Evolutionary conservation across 768 basidiomycete species (phyloP).

Genomic region (Porphyrellus cyaneotinctus): DNA sequence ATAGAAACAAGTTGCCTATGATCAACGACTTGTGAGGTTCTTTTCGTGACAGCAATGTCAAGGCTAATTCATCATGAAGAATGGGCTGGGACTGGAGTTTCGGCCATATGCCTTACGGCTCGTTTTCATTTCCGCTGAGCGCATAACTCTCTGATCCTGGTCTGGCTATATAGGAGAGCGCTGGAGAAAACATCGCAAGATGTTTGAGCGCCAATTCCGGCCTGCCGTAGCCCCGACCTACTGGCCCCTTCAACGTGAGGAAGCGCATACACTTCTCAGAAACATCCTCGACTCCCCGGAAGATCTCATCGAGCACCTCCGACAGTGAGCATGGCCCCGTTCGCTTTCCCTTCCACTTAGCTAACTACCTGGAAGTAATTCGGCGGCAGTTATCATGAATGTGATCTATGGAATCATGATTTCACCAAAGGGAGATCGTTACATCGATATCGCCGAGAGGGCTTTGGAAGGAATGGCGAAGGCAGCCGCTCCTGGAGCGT

Average conservation of each 20-base stretch:
- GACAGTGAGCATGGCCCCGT: slow-evolving; percentile 37
- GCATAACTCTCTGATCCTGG: neutral
- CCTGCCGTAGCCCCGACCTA: slow-evolving; percentile 38
- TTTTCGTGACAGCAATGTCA: neutral
- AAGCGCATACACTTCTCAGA: slow-evolving; percentile 44
- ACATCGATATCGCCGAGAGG: slow-evolving; percentile 49
- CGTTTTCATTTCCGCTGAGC: slow-evolving; percentile 2
- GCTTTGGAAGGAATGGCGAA: slow-evolving; percentile 48
- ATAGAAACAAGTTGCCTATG: slow-evolving; percentile 46
- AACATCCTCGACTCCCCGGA: slow-evolving; percentile 41
- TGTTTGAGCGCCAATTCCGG: slow-evolving; percentile 51
- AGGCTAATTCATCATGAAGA: slow-evolving; percentile 30
- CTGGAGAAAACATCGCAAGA: slow-evolving; percentile 50
- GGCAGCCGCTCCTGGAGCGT: slow-evolving; percentile 50
- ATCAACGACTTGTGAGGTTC: slow-evolving; percentile 44
- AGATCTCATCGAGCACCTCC: slow-evolving; percentile 45
- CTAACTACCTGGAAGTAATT: slow-evolving; percentile 34
- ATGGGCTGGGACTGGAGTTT: slow-evolving; percentile 49
- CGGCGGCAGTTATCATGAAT: slow-evolving; percentile 51
- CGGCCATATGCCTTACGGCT: slow-evolving; percentile 52
- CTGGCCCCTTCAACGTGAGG: slow-evolving; percentile 44
- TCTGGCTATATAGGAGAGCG: slow-evolving; percentile 38
- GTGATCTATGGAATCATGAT: slow-evolving; percentile 50
- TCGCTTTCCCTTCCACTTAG: neutral
- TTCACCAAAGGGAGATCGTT: slow-evolving; percentile 40